A percentile compares a stretch with the other conserved stretches of the same genome.
Evolutionary conservation across 495 filamentous ascomycete species (phyloP).

Genomic region (Penicillium soppii): DNA sequence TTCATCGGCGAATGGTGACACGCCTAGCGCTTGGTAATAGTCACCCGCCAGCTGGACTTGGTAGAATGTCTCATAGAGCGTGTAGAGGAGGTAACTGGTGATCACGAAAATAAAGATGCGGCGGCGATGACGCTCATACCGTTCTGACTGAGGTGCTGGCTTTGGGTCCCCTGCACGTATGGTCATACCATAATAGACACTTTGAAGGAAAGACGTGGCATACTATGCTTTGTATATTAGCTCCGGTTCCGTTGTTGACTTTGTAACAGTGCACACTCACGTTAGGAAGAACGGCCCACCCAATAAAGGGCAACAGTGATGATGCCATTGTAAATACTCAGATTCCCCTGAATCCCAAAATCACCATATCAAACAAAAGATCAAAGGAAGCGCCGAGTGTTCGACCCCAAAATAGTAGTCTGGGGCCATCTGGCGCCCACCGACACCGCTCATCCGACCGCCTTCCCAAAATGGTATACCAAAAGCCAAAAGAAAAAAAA

Average conservation of each 20-base stretch:
- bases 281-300: constrained; percentile 78
- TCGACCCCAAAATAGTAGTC: constrained; percentile 1
- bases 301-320: constrained; percentile 68
- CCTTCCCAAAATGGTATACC: constrained; percentile 25
- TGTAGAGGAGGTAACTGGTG: constrained; percentile 81
- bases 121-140: constrained; percentile 69
- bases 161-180: constrained; percentile 88
- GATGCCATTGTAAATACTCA: constrained; percentile 32
- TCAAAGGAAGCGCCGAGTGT: neutral
- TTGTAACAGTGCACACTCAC: constrained; percentile 43
- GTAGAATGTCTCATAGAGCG: constrained; percentile 89
- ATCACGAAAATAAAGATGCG: constrained; percentile 83
- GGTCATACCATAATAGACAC: constrained; percentile 81
- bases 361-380: neutral
- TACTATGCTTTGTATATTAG: constrained; percentile 48
- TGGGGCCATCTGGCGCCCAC: constrained; percentile 5
- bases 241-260: neutral
- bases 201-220: constrained; percentile 74
- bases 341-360: neutral
- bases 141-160: constrained; percentile 69
- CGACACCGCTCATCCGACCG: constrained; percentile 36
- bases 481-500: constrained; percentile 34
- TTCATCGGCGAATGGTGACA: constrained; percentile 67
- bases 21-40: constrained; percentile 74
- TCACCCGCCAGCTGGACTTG: constrained; percentile 65